Evolutionary conservation across 768 basidiomycete genomes (phyloP).

Genomic region (Lentinula aciculospora): DNA sequence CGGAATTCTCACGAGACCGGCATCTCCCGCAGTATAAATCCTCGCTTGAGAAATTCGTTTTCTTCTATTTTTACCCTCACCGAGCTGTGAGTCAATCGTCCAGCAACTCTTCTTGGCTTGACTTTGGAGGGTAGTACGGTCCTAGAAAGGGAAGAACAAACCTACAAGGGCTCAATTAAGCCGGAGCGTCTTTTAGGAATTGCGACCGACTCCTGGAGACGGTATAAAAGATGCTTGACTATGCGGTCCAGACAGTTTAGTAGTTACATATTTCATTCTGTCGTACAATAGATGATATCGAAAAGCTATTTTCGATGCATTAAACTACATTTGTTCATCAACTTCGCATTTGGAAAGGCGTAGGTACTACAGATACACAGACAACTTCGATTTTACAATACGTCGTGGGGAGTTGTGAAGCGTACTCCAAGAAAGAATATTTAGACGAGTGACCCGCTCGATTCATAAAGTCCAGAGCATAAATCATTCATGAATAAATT

Average conservation of each 20-base stretch:
- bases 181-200: conserved; percentile 58
- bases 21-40: neutral
- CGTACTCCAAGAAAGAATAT: too few relatives aligned
- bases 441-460: too few relatives aligned
- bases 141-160: conserved; percentile 38
- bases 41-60: neutral
- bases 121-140: conserved; percentile 46
- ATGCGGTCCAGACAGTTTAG: conserved; percentile 55
- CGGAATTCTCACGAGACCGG: neutral
- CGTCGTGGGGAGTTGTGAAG: too few relatives aligned
- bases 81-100: conserved; percentile 9
- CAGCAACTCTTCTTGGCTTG: conserved; percentile 12
- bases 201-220: conserved; percentile 29
- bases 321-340: too few relatives aligned
- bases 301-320: too few relatives aligned
- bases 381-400: too few relatives aligned
- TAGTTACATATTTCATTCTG: neutral
- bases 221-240: conserved; percentile 66
- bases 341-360: too few relatives aligned
- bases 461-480: neutral
- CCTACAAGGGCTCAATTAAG: conserved; percentile 63
- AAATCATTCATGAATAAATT: neutral
- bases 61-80: conserved; percentile 28
- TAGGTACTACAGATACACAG: too few relatives aligned
- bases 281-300: too few relatives aligned